Evolutionary conservation across 1,284 basidiomycete species (phyloP).

Genomic region (Cutaneotrichosporon sp.): DNA sequence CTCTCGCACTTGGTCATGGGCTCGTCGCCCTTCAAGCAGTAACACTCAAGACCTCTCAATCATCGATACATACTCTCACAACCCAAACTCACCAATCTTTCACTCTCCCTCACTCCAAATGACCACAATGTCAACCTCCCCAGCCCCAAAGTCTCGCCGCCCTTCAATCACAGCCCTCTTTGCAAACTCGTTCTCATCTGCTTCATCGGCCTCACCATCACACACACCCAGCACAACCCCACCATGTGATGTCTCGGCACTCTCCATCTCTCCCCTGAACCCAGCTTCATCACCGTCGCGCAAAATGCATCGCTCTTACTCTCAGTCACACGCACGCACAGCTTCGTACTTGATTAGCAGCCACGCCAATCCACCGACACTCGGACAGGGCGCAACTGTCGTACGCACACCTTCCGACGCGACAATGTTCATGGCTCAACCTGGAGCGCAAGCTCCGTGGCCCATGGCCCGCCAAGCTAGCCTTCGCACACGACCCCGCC

Average conservation of each 20-base stretch:
- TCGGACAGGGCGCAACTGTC: slow-evolving; percentile 31
- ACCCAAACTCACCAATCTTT: neutral
- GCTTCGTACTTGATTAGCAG: slow-evolving; percentile 5
- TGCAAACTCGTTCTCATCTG: neutral
- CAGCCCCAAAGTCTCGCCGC: neutral
- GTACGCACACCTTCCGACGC: slow-evolving; percentile 40
- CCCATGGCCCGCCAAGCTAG: slow-evolving; percentile 14
- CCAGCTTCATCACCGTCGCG: neutral
- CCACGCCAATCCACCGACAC: neutral
- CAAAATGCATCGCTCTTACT: slow-evolving; percentile 23
- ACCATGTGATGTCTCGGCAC: neutral
- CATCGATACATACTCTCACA: neutral
- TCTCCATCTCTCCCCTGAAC: slow-evolving; percentile 3
- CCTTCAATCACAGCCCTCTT: slow-evolving; percentile 9
- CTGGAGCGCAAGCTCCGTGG: neutral
- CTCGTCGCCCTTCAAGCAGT: neutral
- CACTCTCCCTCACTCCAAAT: neutral
- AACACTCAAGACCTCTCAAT: neutral
- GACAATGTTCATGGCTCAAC: slow-evolving; percentile 26
- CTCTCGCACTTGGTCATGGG: neutral
- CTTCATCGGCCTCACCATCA: neutral
- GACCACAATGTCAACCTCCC: neutral
- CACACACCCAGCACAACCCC: neutral
- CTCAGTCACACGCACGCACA: slow-evolving; percentile 14
- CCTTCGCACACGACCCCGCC: slow-evolving; percentile 8